phyloP scores from a whole-genome alignment of 345 rosid species.

The Geranium brycei region DNA sequence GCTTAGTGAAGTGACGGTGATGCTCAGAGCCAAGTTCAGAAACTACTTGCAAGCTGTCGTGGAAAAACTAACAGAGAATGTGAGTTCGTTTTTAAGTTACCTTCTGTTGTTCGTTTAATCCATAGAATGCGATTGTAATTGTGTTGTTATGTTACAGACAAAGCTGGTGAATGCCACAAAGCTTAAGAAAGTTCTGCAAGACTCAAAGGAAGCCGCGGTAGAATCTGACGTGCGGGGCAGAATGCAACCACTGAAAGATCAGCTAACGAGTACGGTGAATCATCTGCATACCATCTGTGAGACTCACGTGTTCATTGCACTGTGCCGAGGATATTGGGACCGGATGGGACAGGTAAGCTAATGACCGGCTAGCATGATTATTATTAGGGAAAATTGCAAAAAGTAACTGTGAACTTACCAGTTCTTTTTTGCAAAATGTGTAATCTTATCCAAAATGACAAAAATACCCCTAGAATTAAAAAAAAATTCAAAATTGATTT shows the following conservation, averaged over 20 bases:
- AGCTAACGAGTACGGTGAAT: constrained; percentile 59
- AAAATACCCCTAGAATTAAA: too few relatives aligned
- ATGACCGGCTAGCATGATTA: background rate
- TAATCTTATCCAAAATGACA: too few relatives aligned
- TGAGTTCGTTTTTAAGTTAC: constrained; percentile 24
- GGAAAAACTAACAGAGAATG: constrained; percentile 84
- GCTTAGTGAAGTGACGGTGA: constrained; percentile 86
- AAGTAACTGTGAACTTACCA: background rate
- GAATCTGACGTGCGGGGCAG: constrained; percentile 68
- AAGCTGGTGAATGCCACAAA: constrained; percentile 66
- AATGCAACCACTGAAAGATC: constrained; percentile 78
- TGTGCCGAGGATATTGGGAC: constrained; percentile 92
- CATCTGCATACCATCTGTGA: constrained; percentile 69
- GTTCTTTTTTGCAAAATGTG: too few relatives aligned
- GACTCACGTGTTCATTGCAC: constrained; percentile 62
- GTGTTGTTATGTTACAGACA: constrained; percentile 29
- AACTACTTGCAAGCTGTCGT: constrained; percentile 83
- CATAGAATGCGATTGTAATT: background rate
- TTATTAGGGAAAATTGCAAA: too few relatives aligned
- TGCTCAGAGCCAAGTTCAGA: constrained; percentile 88
- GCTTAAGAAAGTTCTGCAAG: constrained; percentile 88
- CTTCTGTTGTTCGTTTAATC: background rate
- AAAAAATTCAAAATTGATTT: too few relatives aligned
- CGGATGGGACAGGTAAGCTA: constrained; percentile 74
- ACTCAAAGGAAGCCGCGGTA: constrained; percentile 68